Evolutionary conservation across 257 asterid genomes (phyloP).

Genomic region (Solanum paucissectum): DNA sequence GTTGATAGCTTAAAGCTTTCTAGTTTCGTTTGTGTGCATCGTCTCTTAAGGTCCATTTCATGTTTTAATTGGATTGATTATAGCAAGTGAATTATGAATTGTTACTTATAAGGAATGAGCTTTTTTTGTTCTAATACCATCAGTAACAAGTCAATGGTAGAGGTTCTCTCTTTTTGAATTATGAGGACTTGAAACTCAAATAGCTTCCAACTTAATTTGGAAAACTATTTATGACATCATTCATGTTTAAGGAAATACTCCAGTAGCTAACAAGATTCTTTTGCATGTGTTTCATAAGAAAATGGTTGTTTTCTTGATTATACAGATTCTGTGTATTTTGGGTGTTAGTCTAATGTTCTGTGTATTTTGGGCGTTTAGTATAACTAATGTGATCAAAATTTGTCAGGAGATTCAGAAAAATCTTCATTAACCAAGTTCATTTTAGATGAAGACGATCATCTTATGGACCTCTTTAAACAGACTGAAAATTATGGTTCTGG

Average conservation of each 20-base stretch:
- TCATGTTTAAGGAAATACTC: not conserved
- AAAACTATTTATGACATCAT: too few relatives aligned
- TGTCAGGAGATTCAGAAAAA: too few relatives aligned
- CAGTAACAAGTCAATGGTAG: not conserved
- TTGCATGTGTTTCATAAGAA: not conserved
- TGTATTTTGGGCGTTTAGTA: constrained; percentile 53
- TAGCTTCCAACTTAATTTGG: not conserved
- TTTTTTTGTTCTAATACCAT: not conserved
- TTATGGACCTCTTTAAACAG: too few relatives aligned
- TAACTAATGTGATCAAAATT: constrained; percentile 33
- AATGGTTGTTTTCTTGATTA: not conserved
- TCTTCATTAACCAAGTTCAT: too few relatives aligned
- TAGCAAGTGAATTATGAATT: not conserved
- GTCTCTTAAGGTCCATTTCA: not conserved
- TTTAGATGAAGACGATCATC: too few relatives aligned
- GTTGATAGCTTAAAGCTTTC: not conserved
- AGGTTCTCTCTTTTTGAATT: not conserved
- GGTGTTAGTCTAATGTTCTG: constrained; percentile 40
- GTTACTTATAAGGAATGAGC: not conserved
- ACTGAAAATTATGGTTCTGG: too few relatives aligned
- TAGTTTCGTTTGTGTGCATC: not conserved
- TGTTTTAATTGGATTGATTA: not conserved
- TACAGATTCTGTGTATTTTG: constrained; percentile 71
- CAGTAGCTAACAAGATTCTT: not conserved
- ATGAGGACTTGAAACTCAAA: not conserved